A percentile compares a stretch with the other conserved stretches of the same genome.
These are phyloP conservation scores for Heliosperma pusillum DNA, from an alignment of 148 eudicot species.

Conservation along the genomic window DNA sequence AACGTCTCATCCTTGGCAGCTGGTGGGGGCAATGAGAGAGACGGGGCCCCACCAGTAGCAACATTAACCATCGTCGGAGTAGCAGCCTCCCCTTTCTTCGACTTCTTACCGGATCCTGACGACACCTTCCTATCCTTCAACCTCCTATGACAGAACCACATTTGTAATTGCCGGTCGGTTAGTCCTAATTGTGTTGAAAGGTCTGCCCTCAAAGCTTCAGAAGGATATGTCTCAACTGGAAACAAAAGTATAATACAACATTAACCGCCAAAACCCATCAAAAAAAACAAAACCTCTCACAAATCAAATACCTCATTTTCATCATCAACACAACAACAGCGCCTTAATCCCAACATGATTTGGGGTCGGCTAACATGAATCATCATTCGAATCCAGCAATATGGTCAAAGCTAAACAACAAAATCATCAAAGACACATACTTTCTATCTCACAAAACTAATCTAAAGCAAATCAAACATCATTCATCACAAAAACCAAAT, in stretches of 20 bases:
- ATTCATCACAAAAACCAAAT: constrained; percentile 1
- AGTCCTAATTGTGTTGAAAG: constrained; percentile 70
- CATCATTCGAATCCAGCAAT: neutral
- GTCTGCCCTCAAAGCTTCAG: constrained; percentile 71
- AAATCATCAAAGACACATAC: neutral
- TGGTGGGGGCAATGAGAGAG: constrained; percentile 27
- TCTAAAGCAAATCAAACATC: constrained; percentile 1
- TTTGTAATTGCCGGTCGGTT: constrained; percentile 88
- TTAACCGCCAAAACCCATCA: neutral
- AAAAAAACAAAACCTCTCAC: constrained; percentile 16
- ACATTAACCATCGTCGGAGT: constrained; percentile 21
- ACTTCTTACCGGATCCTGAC: constrained; percentile 36
- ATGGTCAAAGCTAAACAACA: neutral
- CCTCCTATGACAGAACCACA: constrained; percentile 97
- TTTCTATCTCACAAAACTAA: neutral
- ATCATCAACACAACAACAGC: too few species aligned
- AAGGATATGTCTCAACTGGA: constrained; percentile 67
- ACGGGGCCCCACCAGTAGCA: constrained; percentile 21
- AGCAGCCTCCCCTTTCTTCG: constrained; percentile 40
- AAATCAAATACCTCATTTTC: neutral
- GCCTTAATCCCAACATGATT: too few species aligned
- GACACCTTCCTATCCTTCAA: constrained; percentile 63
- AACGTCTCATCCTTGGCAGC: constrained; percentile 38
- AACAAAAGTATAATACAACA: constrained; percentile 10
- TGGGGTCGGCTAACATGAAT: too few species aligned